phyloP scores from a whole-genome alignment of 306 rosid species.

The Ormosia semicastrata region DNA sequence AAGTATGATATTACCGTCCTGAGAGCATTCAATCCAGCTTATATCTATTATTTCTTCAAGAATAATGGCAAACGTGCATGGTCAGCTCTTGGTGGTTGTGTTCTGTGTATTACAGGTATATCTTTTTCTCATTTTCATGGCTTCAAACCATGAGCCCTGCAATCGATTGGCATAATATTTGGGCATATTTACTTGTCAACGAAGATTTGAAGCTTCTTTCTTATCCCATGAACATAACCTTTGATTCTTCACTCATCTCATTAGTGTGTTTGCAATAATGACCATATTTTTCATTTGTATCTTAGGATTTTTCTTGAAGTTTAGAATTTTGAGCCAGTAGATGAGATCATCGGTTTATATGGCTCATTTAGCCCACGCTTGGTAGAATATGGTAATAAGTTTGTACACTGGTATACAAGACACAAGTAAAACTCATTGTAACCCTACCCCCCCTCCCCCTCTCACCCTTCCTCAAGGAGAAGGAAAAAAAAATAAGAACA shows the following conservation, averaged over 20 bases:
- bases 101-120: conserved; percentile 92
- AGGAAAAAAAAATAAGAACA: no score
- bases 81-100: conserved; percentile 99
- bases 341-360: not conserved
- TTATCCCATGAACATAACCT: not conserved
- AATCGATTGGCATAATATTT: not conserved
- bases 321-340: conserved; percentile 5
- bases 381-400: not conserved
- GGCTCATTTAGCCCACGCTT: not conserved
- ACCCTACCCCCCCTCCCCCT: no score
- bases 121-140: conserved; percentile 19
- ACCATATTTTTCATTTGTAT: not conserved
- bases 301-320: not conserved
- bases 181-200: conserved; percentile 2
- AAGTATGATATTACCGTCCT: conserved; percentile 64
- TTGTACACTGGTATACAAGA: no score
- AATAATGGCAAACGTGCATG: conserved; percentile 64
- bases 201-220: not conserved
- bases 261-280: not conserved
- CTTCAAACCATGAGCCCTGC: not conserved
- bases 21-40: conserved; percentile 89
- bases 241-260: not conserved
- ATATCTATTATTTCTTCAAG: conserved; percentile 86
- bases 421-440: no score
- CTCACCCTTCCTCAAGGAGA: no score